phyloP scores from a whole-genome alignment of 345 rosid genomes.

The Lepidium sativum region DNA sequence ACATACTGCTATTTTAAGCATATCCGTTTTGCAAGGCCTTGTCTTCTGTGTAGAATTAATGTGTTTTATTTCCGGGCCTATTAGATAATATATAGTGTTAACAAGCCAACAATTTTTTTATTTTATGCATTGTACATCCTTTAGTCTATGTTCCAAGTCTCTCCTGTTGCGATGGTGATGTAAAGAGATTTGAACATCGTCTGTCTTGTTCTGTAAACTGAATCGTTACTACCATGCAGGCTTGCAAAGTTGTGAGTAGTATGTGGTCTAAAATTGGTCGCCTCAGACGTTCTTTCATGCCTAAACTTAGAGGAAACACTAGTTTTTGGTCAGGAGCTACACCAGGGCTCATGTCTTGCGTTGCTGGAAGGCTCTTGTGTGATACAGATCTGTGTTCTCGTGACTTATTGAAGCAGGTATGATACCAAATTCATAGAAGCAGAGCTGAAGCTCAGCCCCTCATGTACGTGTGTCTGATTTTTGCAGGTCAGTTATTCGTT shows the following conservation, averaged over 20 bases:
- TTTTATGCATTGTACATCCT: background rate
- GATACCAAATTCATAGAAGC: slow-evolving; percentile 1
- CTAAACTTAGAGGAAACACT: slow-evolving; percentile 72
- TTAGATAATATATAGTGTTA: background rate
- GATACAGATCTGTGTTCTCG: slow-evolving; percentile 88
- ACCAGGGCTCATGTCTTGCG: slow-evolving; percentile 89
- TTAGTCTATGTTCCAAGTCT: background rate
- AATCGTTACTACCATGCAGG: slow-evolving; percentile 34
- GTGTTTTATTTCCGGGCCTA: background rate
- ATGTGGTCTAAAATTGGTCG: slow-evolving; percentile 99
- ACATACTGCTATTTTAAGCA: background rate
- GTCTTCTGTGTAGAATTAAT: background rate
- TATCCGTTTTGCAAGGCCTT: background rate
- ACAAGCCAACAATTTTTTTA: background rate
- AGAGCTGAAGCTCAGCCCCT: slow-evolving; percentile 18
- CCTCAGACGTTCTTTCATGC: slow-evolving; percentile 90
- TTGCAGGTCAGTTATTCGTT: slow-evolving; percentile 94
- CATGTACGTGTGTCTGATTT: slow-evolving; percentile 18
- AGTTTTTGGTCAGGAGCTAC: slow-evolving; percentile 89
- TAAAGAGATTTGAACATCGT: background rate
- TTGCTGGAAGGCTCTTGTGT: slow-evolving; percentile 91
- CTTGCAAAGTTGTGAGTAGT: slow-evolving; percentile 76
- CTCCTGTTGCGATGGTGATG: background rate
- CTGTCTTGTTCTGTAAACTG: background rate
- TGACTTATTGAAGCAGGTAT: slow-evolving; percentile 85